phyloP scores from a whole-genome alignment of 257 asterid species.

The Thymus mandschuricus region DNA sequence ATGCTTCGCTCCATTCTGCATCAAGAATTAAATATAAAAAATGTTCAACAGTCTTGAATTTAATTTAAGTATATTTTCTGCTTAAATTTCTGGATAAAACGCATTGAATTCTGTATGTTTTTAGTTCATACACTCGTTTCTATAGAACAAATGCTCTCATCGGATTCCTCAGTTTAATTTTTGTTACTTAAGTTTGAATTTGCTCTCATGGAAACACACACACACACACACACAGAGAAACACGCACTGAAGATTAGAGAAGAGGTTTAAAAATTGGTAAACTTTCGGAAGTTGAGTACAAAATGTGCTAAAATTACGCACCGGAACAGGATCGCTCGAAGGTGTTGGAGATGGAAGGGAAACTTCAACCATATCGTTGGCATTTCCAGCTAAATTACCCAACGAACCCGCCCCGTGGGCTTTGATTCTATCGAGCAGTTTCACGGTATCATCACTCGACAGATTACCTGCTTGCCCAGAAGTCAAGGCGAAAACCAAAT shows the following conservation, averaged over 20 bases:
- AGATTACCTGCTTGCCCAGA: constrained; percentile 79
- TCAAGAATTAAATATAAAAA: constrained; percentile 19
- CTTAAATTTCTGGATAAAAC: not conserved
- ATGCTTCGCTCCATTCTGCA: constrained; percentile 76
- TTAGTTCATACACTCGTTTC: not conserved
- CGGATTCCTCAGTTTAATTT: not conserved
- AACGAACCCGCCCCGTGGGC: constrained; percentile 53
- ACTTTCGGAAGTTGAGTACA: constrained; percentile 47
- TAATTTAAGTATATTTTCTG: not conserved
- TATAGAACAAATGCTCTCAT: not conserved
- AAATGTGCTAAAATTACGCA: constrained; percentile 82
- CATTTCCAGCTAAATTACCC: constrained; percentile 47
- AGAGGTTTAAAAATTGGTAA: constrained; percentile 12
- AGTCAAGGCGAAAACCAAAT: constrained; percentile 83
- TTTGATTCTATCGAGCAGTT: constrained; percentile 87
- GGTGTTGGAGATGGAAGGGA: constrained; percentile 99
- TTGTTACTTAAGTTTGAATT: not conserved
- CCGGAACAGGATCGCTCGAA: constrained; percentile 85
- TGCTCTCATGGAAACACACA: not conserved
- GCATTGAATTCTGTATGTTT: not conserved
- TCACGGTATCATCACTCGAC: constrained; percentile 65
- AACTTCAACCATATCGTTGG: constrained; percentile 69
- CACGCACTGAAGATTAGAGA: constrained; percentile 14
- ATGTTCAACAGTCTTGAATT: not conserved
- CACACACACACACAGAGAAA: not conserved